A percentile compares a stretch with the other conserved stretches of the same genome.
Evolutionary conservation across 352 stramenopile genomes (phyloP).

Genomic region (Phytophthora chlamydospora): DNA sequence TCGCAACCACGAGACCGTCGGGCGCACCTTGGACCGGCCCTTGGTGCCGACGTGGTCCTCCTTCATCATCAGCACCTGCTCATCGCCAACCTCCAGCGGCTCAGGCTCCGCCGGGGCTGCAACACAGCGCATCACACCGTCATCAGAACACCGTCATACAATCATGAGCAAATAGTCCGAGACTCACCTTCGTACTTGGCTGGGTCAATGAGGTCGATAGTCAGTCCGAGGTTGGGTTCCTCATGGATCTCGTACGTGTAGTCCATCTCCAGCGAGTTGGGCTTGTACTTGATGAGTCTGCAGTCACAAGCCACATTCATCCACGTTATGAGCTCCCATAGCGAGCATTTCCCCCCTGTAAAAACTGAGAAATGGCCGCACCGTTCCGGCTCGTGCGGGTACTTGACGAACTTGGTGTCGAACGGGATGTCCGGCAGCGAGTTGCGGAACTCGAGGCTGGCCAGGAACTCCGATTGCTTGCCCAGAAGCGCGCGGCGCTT

Average conservation of each 20-base stretch:
- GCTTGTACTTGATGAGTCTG: conserved; percentile 89
- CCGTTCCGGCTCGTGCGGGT: conserved; percentile 79
- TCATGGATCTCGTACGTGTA: conserved; percentile 89
- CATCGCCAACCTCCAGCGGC: conserved; percentile 72
- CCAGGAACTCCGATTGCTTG: conserved; percentile 86
- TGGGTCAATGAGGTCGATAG: conserved; percentile 86
- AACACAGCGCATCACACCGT: conserved; percentile 13
- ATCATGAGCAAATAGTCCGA: background rate
- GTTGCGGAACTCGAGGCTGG: conserved; percentile 85
- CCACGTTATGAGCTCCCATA: background rate
- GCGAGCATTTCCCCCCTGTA: background rate
- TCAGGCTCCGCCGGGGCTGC: conserved; percentile 55
- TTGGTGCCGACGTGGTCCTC: conserved; percentile 53
- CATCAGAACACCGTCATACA: conserved; percentile 3
- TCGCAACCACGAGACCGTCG: conserved; percentile 80
- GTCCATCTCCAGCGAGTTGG: conserved; percentile 83
- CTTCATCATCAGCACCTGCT: conserved; percentile 84
- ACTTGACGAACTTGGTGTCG: conserved; percentile 88
- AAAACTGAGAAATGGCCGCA: conserved; percentile 24
- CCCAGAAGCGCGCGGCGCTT: conserved; percentile 81
- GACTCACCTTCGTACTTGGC: conserved; percentile 81
- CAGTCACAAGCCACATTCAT: conserved; percentile 8
- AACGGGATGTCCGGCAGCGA: conserved; percentile 82
- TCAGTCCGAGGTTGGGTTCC: conserved; percentile 77
- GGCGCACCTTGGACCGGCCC: conserved; percentile 67